Percentiles rank a stretch among this genome's conserved stretches.
Conservation (phyloP, 176 grass and related monocot genomes). For the Puya raimondii region DNA sequence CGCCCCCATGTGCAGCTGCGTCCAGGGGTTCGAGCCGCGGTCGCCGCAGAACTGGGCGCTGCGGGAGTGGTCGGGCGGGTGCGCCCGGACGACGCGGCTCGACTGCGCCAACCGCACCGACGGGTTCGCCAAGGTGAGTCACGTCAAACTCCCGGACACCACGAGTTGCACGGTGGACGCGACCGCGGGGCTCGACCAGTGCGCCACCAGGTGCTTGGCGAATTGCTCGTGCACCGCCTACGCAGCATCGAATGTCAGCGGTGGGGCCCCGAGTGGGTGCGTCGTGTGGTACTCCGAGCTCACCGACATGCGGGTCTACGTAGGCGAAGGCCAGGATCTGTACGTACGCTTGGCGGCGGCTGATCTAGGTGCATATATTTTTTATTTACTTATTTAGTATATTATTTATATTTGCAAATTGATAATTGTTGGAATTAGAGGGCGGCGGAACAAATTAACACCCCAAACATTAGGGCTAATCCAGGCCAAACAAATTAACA, state of each 20-base stretch:
- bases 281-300: constrained; percentile 44
- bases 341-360: constrained; percentile 37
- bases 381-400: no score
- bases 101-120: constrained; percentile 33
- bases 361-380: constrained; percentile 25
- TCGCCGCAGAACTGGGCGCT: constrained; percentile 27
- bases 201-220: constrained; percentile 27
- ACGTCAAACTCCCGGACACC: constrained; percentile 60
- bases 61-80: constrained; percentile 31
- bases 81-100: constrained; percentile 31
- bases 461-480: no score
- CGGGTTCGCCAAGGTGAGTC: constrained; percentile 29
- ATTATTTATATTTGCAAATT: no score
- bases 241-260: constrained; percentile 31
- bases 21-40: constrained; percentile 32
- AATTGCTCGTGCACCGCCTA: constrained; percentile 63
- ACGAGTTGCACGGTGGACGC: constrained; percentile 19
- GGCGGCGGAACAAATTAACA: no score
- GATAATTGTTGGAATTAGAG: no score
- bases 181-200: constrained; percentile 28
- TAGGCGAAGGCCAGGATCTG: constrained; percentile 44
- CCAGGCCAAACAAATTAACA: no score
- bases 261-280: constrained; percentile 21
- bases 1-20: constrained; percentile 33
- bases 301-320: constrained; percentile 38